These are phyloP conservation scores for Cyclocybe cylindracea DNA, from an alignment of 768 basidiomycete species.

Conservation along the genomic window DNA sequence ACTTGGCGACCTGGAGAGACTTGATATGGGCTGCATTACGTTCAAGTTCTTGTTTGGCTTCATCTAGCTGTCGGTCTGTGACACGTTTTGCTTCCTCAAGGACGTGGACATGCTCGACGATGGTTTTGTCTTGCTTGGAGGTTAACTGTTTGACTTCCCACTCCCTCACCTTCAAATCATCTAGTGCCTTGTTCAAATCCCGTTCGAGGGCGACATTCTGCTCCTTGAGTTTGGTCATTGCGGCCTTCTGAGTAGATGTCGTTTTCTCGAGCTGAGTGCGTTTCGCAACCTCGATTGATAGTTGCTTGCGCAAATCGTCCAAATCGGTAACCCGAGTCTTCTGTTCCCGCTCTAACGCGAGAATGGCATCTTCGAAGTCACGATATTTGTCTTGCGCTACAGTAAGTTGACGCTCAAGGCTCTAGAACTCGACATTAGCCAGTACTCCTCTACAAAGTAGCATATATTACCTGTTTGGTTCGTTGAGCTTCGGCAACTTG, in stretches of 20 bases:
- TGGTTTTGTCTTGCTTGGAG: conserved; percentile 93
- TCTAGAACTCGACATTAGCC: conserved; percentile 38
- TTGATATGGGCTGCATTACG: conserved; percentile 76
- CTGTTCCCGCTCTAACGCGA: conserved; percentile 84
- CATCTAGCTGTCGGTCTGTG: conserved; percentile 87
- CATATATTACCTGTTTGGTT: conserved; percentile 66
- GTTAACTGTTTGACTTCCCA: conserved; percentile 87
- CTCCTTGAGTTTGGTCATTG: conserved; percentile 69
- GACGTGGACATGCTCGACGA: conserved; percentile 96
- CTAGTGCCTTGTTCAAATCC: conserved; percentile 79
- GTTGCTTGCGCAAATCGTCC: conserved; percentile 68
- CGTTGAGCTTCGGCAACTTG: conserved; percentile 61
- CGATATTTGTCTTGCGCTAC: conserved; percentile 75
- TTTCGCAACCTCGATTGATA: conserved; percentile 73
- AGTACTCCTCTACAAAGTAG: no score
- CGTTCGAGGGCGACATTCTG: conserved; percentile 71
- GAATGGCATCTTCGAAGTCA: conserved; percentile 85
- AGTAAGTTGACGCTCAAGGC: conserved; percentile 74
- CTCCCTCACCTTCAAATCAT: conserved; percentile 78
- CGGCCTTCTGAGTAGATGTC: conserved; percentile 62
- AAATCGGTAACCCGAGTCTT: conserved; percentile 71
- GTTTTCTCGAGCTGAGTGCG: conserved; percentile 75
- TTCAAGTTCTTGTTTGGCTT: conserved; percentile 77
- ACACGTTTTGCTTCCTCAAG: conserved; percentile 94
- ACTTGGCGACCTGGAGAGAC: conserved; percentile 83